Evolutionary conservation across 2,329 filamentous ascomycete species (phyloP), one percentile per base, ranked within the genome.

Genomic region (Phyllosticta capitalensis): DNA sequence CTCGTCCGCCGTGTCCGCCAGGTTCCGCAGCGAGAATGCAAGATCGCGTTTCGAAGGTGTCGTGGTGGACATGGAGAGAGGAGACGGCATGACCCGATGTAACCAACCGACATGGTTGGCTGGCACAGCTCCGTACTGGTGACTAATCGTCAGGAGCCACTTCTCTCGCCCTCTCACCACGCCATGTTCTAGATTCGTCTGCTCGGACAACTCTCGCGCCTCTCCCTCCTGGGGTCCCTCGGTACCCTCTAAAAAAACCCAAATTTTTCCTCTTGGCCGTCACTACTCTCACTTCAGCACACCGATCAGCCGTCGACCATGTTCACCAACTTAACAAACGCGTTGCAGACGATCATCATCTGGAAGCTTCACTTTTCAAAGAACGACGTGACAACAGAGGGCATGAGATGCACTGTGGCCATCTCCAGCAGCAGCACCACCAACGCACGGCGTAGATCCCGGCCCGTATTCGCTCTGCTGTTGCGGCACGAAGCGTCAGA

Each of bases 401-500:
- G 24, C 24, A n/a, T n/a, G n/a, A n/a, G n/a, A n/a, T n/a, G n/a
- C n/a, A n/a, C n/a, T n/a, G n/a, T n/a, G n/a, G n/a, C n/a, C n/a
- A n/a, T n/a, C n/a, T n/a, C n/a, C n/a, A n/a, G n/a, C n/a, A n/a
- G n/a, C n/a, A n/a, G n/a, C n/a, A n/a, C 50, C 28, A 21, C 19
- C 28, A 10, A 50, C 30, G 54, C 55, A 52, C 19, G 50, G 45
- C 49, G 26, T 53, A 26, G 56, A 53, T 53, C 56, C 56, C 50
- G 17, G 50, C 49, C 50, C 49, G 30, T 52, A 59, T 59, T 59
- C 52, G 52, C 52, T 51, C 53, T 59, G 26, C 58, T 48, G 38
- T n/a, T 59, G 58, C 58, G 58, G 52, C 58, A 59, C 58, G 58
- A 55, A 54, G 58, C 58, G 58, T 59, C 33, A 28, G 52, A 59